A percentile compares a stretch with the other conserved stretches of the same genome.
Evolutionary conservation across 345 rosid species (phyloP).

Genomic region (Brassica juncea): DNA sequence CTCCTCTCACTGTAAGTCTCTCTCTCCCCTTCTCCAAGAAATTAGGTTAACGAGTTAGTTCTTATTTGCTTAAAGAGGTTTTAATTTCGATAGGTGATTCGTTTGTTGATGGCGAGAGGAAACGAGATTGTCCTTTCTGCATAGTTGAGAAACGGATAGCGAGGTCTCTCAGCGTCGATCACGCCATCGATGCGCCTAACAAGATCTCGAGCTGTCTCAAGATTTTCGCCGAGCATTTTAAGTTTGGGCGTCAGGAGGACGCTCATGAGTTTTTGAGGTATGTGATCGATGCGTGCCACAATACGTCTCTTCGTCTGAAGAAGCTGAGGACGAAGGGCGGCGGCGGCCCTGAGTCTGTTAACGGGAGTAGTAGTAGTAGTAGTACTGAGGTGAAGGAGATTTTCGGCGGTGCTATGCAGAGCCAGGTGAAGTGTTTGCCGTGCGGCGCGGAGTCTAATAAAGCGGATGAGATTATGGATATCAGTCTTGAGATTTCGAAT

Average conservation of each 20-base stretch:
- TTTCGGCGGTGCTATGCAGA: constrained; percentile 93
- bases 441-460: constrained; percentile 89
- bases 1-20: constrained; percentile 68
- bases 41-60: constrained; percentile 4
- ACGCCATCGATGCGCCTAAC: constrained; percentile 58
- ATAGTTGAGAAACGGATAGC: constrained; percentile 75
- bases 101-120: constrained; percentile 47
- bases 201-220: constrained; percentile 68
- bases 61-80: too few species aligned
- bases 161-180: constrained; percentile 73
- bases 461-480: constrained; percentile 97
- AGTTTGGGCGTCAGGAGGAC: constrained; percentile 87
- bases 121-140: constrained; percentile 91
- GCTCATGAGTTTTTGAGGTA: constrained; percentile 95
- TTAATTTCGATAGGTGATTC: constrained; percentile 59
- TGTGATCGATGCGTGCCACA: constrained; percentile 94
- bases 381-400: constrained; percentile 77
- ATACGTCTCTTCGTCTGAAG: constrained; percentile 79
- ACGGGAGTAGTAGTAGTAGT: constrained; percentile 8
- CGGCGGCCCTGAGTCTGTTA: neutral
- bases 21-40: neutral
- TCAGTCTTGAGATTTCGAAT: constrained; percentile 79
- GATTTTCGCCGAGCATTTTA: constrained; percentile 73
- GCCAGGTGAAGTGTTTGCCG: constrained; percentile 90
- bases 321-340: constrained; percentile 60